These are phyloP conservation scores for Barbarea vulgaris DNA, from an alignment of 345 rosid species.

Conservation along the genomic window DNA sequence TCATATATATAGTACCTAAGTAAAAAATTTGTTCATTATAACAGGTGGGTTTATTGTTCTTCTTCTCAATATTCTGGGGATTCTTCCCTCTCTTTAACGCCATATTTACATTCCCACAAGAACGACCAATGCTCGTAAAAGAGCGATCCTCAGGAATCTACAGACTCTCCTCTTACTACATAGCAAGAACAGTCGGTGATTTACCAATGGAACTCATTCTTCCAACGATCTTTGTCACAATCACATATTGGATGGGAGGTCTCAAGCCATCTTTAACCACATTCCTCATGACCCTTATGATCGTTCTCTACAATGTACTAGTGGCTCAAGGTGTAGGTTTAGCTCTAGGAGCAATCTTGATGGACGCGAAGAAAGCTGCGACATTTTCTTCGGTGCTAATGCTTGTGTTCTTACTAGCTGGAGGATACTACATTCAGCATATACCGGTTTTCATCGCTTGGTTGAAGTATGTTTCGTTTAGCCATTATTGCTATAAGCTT, in stretches of 20 bases:
- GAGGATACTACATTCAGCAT: slow-evolving; percentile 91
- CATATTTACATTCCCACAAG: slow-evolving; percentile 85
- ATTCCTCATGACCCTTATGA: slow-evolving; percentile 62
- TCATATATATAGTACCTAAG: background rate
- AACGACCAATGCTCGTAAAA: slow-evolving; percentile 80
- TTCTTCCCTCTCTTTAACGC: slow-evolving; percentile 85
- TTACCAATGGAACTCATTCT: slow-evolving; percentile 95
- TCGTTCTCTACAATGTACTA: slow-evolving; percentile 73
- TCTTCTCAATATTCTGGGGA: slow-evolving; percentile 95
- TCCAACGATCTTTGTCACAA: slow-evolving; percentile 71
- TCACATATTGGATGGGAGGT: slow-evolving; percentile 96
- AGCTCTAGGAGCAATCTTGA: slow-evolving; percentile 80
- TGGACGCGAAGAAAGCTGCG: slow-evolving; percentile 84
- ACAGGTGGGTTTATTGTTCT: slow-evolving; percentile 90
- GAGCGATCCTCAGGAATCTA: slow-evolving; percentile 92
- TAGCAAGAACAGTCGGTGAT: slow-evolving; percentile 78
- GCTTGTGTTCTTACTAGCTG: slow-evolving; percentile 79
- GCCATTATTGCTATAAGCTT: slow-evolving; percentile 86
- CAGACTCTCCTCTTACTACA: slow-evolving; percentile 83
- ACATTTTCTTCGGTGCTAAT: slow-evolving; percentile 79
- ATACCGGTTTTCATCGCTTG: slow-evolving; percentile 78
- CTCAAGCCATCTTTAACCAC: slow-evolving; percentile 75
- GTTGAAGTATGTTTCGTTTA: slow-evolving; percentile 75
- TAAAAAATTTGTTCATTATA: background rate
- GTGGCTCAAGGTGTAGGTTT: slow-evolving; percentile 88